These are phyloP conservation scores for Lizonia empirigonia DNA, from an alignment of 2,329 filamentous ascomycete genomes.

Conservation along the genomic window DNA sequence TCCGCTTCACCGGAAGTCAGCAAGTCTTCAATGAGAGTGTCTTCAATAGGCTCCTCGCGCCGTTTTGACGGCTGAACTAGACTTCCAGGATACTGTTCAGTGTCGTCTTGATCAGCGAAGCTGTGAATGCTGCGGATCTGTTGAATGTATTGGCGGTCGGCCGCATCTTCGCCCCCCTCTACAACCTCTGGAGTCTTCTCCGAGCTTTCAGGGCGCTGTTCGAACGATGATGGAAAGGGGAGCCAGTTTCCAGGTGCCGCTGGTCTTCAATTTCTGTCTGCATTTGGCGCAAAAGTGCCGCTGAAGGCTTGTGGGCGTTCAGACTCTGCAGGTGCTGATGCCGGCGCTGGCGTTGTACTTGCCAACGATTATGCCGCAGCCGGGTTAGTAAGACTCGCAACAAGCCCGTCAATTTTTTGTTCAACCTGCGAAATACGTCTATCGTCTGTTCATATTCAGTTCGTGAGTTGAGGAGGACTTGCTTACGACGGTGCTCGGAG, in stretches of 20 bases:
- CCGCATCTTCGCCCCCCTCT: constrained; percentile 19
- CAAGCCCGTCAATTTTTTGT: constrained; percentile 44
- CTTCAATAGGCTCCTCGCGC: constrained; percentile 30
- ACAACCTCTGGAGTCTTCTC: constrained; percentile 1
- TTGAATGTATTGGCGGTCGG: constrained; percentile 32
- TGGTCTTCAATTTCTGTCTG: constrained; percentile 4
- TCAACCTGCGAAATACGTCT: constrained; percentile 47
- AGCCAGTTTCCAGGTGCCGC: constrained; percentile 38
- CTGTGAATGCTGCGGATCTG: constrained; percentile 35
- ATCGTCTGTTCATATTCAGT: background rate
- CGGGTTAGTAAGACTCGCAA: constrained; percentile 37
- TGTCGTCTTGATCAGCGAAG: constrained; percentile 26
- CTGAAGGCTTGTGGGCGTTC: background rate
- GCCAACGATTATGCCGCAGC: background rate
- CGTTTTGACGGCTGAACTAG: constrained; percentile 24
- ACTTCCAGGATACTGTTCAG: constrained; percentile 15
- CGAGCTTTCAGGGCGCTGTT: constrained; percentile 15
- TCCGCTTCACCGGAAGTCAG: constrained; percentile 36
- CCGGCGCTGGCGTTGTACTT: background rate
- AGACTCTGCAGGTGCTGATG: background rate
- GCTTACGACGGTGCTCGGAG: constrained; percentile 42
- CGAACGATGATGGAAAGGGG: constrained; percentile 32
- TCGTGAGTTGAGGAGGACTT: background rate
- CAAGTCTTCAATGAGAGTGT: constrained; percentile 26
- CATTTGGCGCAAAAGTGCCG: background rate